These are phyloP conservation scores for Vaccinium corymbosum DNA, from an alignment of 148 eudicot species.

Conservation along the genomic window DNA sequence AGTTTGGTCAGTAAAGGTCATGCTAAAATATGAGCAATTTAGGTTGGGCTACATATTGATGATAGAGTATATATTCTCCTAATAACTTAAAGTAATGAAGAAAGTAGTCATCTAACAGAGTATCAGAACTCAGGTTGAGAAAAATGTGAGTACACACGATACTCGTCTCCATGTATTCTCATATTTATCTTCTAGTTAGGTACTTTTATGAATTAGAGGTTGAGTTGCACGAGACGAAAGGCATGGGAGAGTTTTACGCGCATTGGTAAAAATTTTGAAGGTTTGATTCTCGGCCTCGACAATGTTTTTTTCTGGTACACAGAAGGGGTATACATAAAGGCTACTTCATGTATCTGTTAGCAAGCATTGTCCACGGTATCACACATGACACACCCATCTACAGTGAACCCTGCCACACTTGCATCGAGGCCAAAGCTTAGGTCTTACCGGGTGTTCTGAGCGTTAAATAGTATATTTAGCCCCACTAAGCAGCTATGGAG, in stretches of 20 bases:
- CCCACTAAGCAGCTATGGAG: background rate
- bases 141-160: too few relatives aligned
- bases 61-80: background rate
- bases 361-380: too few relatives aligned
- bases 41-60: background rate
- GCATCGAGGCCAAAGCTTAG: background rate
- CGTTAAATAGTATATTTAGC: too few relatives aligned
- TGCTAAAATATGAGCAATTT: background rate
- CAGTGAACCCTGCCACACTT: background rate
- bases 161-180: background rate
- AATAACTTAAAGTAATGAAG: too few relatives aligned
- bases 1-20: background rate
- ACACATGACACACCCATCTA: too few relatives aligned
- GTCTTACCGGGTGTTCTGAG: background rate
- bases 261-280: background rate
- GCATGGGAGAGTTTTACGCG: background rate
- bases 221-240: background rate
- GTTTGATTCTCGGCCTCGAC: background rate
- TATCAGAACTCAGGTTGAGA: background rate
- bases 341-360: background rate
- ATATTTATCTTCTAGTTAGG: background rate
- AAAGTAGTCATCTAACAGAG: background rate
- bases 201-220: background rate
- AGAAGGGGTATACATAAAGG: background rate
- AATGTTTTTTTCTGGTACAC: background rate